Percentiles rank a stretch among this genome's conserved stretches.
Evolutionary conservation across 306 rosid genomes (phyloP).

Genomic region (Rosa chinensis): DNA sequence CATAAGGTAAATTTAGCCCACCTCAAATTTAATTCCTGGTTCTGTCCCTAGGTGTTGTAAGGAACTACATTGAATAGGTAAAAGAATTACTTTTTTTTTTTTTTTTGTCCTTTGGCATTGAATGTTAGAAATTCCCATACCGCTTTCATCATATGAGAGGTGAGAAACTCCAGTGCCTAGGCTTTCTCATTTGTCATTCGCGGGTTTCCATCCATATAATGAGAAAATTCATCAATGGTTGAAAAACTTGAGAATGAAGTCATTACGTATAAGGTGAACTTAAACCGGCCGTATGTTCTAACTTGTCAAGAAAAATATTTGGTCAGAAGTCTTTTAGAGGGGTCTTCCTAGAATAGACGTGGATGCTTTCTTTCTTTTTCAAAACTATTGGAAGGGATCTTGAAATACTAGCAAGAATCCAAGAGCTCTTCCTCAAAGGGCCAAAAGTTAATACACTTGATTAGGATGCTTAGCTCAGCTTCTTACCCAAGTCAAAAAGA

Average conservation of each 20-base stretch:
- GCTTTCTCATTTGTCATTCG: too few relatives aligned
- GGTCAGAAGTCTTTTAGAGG: not conserved
- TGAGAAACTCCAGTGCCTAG: too few relatives aligned
- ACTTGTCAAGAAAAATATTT: not conserved
- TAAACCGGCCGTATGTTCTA: not conserved
- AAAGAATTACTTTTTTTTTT: too few relatives aligned
- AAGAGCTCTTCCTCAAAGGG: not conserved
- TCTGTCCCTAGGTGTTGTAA: not conserved
- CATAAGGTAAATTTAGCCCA: too few relatives aligned
- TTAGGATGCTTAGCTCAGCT: not conserved
- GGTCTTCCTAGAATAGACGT: not conserved
- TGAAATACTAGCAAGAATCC: not conserved
- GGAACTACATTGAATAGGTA: not conserved
- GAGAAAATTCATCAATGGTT: not conserved
- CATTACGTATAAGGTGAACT: not conserved
- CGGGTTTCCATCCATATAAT: too few relatives aligned
- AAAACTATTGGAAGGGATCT: not conserved
- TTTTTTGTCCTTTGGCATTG: not conserved
- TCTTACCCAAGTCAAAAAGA: not conserved
- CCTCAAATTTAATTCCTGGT: too few relatives aligned
- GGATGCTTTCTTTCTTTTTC: not conserved
- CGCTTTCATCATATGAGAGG: not conserved
- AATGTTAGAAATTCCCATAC: not conserved
- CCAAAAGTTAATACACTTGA: not conserved
- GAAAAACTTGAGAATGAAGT: too few relatives aligned